Conservation (phyloP, 192 early-diverging fungal species). For the Umbelopsis isabellina region DNA sequence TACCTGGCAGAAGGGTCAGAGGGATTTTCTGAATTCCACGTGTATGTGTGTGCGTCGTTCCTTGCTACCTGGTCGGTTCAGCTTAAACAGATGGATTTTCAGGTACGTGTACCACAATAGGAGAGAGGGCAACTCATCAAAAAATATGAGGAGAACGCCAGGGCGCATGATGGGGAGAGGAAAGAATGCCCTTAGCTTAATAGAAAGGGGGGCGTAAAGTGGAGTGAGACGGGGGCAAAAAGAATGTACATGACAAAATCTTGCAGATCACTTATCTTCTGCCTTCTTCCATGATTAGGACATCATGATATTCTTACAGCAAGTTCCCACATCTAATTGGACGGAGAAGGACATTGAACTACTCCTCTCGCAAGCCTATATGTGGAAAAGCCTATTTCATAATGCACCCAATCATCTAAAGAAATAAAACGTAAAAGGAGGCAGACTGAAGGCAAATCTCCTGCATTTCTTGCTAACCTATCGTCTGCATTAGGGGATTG, state of each 20-base stretch:
- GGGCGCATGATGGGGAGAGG: constrained; percentile 2
- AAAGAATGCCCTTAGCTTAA: constrained; percentile 7
- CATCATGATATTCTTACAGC: constrained; percentile 93
- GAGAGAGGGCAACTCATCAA: neutral
- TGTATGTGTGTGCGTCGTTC: constrained; percentile 98
- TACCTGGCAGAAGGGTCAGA: constrained; percentile 87
- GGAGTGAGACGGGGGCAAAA: neutral
- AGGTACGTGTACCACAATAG: constrained; percentile 46
- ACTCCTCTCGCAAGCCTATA: constrained; percentile 93
- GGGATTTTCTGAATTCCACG: constrained; percentile 95
- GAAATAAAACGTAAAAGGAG: constrained; percentile 29
- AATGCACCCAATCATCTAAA: constrained; percentile 85
- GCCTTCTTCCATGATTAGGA: constrained; percentile 48
- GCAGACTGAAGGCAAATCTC: constrained; percentile 25
- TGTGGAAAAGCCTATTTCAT: constrained; percentile 96
- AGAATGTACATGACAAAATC: neutral
- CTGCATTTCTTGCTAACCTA: constrained; percentile 13
- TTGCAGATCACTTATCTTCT: constrained; percentile 1
- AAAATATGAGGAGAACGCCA: neutral
- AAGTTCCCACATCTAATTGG: constrained; percentile 86
- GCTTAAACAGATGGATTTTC: constrained; percentile 88
- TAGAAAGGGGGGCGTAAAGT: neutral
- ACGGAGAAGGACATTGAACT: constrained; percentile 90
- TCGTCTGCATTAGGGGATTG: neutral
- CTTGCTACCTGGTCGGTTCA: constrained; percentile 93